Evolutionary conservation across 108 stramenopile genomes (phyloP).

Genomic region (Halocafeteria seosinensis): DNA sequence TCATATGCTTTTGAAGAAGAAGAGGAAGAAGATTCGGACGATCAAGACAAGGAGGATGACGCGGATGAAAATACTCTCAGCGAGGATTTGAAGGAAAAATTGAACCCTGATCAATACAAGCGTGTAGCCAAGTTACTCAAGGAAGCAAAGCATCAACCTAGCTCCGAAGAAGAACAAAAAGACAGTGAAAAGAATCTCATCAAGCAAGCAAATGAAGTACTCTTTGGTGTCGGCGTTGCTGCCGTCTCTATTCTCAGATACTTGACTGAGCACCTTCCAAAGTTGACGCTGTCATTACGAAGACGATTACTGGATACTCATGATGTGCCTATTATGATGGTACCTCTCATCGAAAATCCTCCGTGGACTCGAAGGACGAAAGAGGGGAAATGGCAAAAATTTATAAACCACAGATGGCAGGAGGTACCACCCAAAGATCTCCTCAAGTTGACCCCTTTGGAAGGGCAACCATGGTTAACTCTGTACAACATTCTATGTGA

Average conservation of each 20-base stretch:
- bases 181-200: too few relatives aligned
- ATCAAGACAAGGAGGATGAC: neutral
- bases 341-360: constrained; percentile 57
- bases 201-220: constrained; percentile 10
- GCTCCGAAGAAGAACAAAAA: too few relatives aligned
- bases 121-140: too few relatives aligned
- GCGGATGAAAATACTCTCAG: too few relatives aligned
- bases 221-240: constrained; percentile 27
- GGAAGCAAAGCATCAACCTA: too few relatives aligned
- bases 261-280: constrained; percentile 29
- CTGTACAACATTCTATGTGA: constrained; percentile 47
- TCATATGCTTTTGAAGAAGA: too few relatives aligned
- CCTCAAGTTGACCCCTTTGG: constrained; percentile 42
- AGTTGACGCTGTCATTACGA: constrained; percentile 20
- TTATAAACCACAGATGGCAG: constrained; percentile 46
- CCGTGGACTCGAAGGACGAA: constrained; percentile 51
- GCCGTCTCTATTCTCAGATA: constrained; percentile 30
- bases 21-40: neutral
- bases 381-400: constrained; percentile 47
- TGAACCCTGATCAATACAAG: too few relatives aligned
- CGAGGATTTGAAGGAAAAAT: too few relatives aligned
- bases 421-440: constrained; percentile 37
- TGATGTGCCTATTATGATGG: constrained; percentile 48
- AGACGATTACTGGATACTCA: constrained; percentile 50
- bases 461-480: constrained; percentile 61